Base-by-base conservation (phyloP, 176 grass and related monocot species). In the Puccinellia tenuiflora region DNA sequence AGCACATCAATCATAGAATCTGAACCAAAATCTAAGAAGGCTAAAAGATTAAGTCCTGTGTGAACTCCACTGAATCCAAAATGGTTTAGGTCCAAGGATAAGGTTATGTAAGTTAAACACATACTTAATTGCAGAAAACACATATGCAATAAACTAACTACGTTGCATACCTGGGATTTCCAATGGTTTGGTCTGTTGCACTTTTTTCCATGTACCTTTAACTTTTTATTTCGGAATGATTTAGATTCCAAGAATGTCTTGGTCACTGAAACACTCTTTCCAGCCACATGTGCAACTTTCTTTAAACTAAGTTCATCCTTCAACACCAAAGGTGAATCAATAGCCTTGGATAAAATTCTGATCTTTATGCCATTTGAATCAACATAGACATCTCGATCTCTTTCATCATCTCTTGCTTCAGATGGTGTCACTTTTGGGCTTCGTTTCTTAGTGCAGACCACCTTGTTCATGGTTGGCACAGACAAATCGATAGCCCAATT, bases 311-410 rank as follows among this genome's bases (percentile, higher is more conserved):
- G 28, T 9, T 92, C 88, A 64, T 91, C 86, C 13, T 37, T 83
- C 31, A 72, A 85, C 60, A 90, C 54, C 39, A 65, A 14, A 52
- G 86, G 56, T 69, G 47, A 24, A 81, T 90, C 87, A 69, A 33
- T 87, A 38, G 60, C 66, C 57, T 98, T 93, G 43, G 96, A 98
- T 28, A 98, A 56, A 81, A 93, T 90, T 31, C 91, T 84, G 46
- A 98, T 86, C 82, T 98, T 97, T 89, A 94, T 92, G 37, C 95
- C 95, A 30, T 92, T 94, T 25, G 95, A 94, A 94, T 97, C 96
- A 79, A 92, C 93, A 87, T 98, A 92, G 72, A 96, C 96, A 46
- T 86, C 77, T 57, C 68, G 89, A 85, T 94, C 92, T 77, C 79
- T 82, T 51, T 87, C 82, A 48, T 68, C 81, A 83, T 80, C 76